These are phyloP conservation scores for Pisolithus thermaeus DNA, from an alignment of 1,284 basidiomycete species.

Conservation along the genomic window DNA sequence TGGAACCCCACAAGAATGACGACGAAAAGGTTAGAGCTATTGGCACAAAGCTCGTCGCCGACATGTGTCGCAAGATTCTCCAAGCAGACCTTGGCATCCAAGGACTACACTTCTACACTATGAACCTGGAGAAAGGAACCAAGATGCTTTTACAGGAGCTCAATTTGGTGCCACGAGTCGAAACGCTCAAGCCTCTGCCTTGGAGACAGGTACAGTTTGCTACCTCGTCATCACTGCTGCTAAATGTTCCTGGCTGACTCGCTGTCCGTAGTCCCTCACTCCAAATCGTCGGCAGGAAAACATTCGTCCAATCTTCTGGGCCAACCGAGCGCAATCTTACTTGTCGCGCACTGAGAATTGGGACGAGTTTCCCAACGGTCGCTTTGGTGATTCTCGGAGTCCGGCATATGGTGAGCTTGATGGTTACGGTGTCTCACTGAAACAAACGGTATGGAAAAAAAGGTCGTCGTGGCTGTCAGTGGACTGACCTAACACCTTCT, in stretches of 20 bases:
- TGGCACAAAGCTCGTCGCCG: conserved; percentile 83
- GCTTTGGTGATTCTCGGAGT: conserved; percentile 94
- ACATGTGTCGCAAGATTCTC: conserved; percentile 82
- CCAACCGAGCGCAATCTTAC: conserved; percentile 88
- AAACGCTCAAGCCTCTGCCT: conserved; percentile 84
- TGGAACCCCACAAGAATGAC: conserved; percentile 89
- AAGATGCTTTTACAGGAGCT: conserved; percentile 89
- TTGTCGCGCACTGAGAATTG: conserved; percentile 91
- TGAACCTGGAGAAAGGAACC: conserved; percentile 96
- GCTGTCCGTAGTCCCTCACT: conserved; percentile 66
- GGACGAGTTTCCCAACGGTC: conserved; percentile 99
- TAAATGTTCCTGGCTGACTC: conserved; percentile 55
- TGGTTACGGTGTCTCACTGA: conserved; percentile 86
- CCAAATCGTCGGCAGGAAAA: conserved; percentile 82
- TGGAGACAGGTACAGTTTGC: conserved; percentile 73
- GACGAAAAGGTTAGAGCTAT: conserved; percentile 88
- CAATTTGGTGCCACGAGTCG: conserved; percentile 77
- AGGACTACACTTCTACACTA: conserved; percentile 94
- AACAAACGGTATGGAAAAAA: conserved; percentile 60
- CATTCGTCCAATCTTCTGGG: conserved; percentile 95
- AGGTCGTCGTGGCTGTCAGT: neutral
- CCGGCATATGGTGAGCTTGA: conserved; percentile 98
- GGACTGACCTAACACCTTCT: conserved; percentile 4
- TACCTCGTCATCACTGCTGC: neutral
- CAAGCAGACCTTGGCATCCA: conserved; percentile 75